Evolutionary conservation across 371 early-diverging fungal genomes (phyloP).

Genomic region (Gilbertella persicaria): DNA sequence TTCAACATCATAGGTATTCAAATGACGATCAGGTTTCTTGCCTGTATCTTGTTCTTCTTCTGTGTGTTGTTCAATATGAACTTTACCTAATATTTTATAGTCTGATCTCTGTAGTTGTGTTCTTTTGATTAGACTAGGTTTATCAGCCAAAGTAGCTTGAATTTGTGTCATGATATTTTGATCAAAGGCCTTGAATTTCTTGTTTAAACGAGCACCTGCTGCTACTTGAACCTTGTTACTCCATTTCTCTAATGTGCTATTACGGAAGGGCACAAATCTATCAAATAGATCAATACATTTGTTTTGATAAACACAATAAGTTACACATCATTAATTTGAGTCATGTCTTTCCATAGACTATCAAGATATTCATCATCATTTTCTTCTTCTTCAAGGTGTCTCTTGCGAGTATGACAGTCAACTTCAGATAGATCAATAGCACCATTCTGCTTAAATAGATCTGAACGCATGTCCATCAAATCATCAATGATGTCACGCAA

Average conservation of each 20-base stretch:
- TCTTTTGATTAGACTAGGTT: conserved; percentile 80
- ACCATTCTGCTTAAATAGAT: conserved; percentile 36
- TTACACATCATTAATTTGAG: conserved; percentile 58
- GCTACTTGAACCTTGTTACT: conserved; percentile 83
- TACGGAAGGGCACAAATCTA: conserved; percentile 74
- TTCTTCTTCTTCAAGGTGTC: conserved; percentile 52
- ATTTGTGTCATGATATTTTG: conserved; percentile 84
- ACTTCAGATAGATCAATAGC: conserved; percentile 32
- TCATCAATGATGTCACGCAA: conserved; percentile 44
- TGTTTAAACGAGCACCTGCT: conserved; percentile 68
- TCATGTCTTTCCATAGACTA: conserved; percentile 63
- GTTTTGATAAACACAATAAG: conserved; percentile 5
- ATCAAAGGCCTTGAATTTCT: conserved; percentile 94
- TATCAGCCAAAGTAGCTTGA: conserved; percentile 67
- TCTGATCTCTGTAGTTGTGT: conserved; percentile 81
- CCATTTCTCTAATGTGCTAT: conserved; percentile 92
- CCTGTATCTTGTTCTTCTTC: conserved; percentile 24
- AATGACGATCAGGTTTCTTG: conserved; percentile 59
- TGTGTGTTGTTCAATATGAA: conserved; percentile 7
- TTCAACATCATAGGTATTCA: conserved; percentile 77
- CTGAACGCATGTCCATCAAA: conserved; percentile 47
- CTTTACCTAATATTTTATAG: conserved; percentile 63
- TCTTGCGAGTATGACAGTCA: conserved; percentile 41
- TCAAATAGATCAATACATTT: neutral
- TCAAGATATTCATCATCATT: conserved; percentile 60